phyloP scores from a whole-genome alignment of 2,329 filamentous ascomycete genomes.

The Claviceps humidiphila region DNA sequence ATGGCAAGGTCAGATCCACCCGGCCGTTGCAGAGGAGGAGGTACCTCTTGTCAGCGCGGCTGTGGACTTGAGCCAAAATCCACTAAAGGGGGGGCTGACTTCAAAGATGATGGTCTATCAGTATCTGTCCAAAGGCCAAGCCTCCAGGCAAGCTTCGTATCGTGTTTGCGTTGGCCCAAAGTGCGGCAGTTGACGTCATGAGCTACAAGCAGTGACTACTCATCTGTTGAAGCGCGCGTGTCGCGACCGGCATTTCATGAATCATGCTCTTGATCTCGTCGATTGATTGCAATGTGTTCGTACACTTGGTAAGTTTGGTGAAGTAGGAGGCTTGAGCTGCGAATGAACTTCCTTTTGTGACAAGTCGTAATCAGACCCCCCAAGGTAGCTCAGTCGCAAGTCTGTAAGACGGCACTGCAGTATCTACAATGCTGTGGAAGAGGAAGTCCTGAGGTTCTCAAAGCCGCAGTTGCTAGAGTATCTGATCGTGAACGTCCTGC shows the following conservation, averaged over 20 bases:
- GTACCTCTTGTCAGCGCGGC: too few species aligned
- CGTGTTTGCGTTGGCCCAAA: neutral
- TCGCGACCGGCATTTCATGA: neutral
- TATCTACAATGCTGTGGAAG: neutral
- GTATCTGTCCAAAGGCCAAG: neutral
- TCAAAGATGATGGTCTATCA: neutral
- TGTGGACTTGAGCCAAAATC: neutral
- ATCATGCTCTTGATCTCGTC: neutral
- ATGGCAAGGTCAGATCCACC: neutral
- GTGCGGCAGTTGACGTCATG: neutral
- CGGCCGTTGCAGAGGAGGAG: neutral
- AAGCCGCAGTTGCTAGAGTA: neutral
- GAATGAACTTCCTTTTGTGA: conserved; percentile 4
- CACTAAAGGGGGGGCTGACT: neutral
- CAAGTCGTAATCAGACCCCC: neutral
- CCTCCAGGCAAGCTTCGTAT: neutral
- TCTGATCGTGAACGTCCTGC: neutral
- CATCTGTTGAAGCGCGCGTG: neutral
- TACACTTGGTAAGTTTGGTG: neutral
- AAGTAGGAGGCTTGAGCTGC: neutral
- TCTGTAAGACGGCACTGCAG: neutral
- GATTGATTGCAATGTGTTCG: conserved; percentile 1
- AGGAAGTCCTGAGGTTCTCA: neutral
- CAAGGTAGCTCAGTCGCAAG: neutral
- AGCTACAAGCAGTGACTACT: neutral